These are phyloP conservation scores for Xylaria scruposa DNA, from an alignment of 495 filamentous ascomycete species.

Conservation along the genomic window DNA sequence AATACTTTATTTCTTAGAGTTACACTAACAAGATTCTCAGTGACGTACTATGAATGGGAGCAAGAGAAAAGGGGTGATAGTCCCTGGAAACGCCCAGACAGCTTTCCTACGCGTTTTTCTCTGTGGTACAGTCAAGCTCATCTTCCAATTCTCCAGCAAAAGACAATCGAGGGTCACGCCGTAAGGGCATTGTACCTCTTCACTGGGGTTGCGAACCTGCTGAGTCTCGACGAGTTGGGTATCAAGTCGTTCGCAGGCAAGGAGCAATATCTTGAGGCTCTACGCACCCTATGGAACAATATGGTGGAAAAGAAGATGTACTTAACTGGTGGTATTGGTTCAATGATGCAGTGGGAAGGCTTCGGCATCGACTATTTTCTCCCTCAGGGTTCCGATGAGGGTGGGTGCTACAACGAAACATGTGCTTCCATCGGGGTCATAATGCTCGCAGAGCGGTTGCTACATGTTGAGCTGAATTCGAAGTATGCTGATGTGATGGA, in stretches of 20 bases:
- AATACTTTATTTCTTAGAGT: not conserved
- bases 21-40: conserved; percentile 19
- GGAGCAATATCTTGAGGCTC: conserved; percentile 41
- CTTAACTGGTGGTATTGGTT: conserved; percentile 66
- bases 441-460: conserved; percentile 61
- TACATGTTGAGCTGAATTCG: conserved; percentile 58
- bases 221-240: conserved; percentile 40
- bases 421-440: conserved; percentile 68
- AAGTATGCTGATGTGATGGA: conserved; percentile 66
- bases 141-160: conserved; percentile 58
- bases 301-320: conserved; percentile 65
- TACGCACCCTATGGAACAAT: conserved; percentile 61
- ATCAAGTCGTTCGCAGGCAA: conserved; percentile 37
- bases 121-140: conserved; percentile 64
- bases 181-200: conserved; percentile 66
- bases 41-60: conserved; percentile 61
- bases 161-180: conserved; percentile 63
- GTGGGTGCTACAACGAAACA: conserved; percentile 68
- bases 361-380: conserved; percentile 67
- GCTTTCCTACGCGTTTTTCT: conserved; percentile 46
- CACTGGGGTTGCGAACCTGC: conserved; percentile 48
- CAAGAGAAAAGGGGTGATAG: conserved; percentile 57
- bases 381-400: conserved; percentile 62
- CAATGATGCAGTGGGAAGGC: conserved; percentile 66
- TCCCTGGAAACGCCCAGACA: conserved; percentile 50